phyloP scores from a whole-genome alignment of 1,284 basidiomycete species.

The Neolentinus lepideus region DNA sequence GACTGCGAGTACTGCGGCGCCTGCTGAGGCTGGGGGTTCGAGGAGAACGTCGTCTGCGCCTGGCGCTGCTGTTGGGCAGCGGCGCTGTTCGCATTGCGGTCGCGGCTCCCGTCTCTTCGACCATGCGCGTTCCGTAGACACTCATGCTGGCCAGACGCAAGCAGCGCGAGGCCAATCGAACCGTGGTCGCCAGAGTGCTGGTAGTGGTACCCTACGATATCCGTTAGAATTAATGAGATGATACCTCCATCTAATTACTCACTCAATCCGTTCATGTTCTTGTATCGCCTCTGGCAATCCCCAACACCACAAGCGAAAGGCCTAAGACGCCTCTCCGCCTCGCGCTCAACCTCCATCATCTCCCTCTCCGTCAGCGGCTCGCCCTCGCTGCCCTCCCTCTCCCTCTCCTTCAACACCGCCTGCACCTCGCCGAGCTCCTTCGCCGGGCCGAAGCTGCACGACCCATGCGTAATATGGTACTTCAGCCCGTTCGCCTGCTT shows the following conservation, averaged over 20 bases:
- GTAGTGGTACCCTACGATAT: constrained; percentile 77
- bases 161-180: constrained; percentile 74
- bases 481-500: constrained; percentile 97
- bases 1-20: not conserved
- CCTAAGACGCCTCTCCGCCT: constrained; percentile 73
- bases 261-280: constrained; percentile 94
- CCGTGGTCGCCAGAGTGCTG: constrained; percentile 96
- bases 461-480: constrained; percentile 93
- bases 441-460: constrained; percentile 86
- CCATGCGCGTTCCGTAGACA: constrained; percentile 28
- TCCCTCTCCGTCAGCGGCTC: constrained; percentile 57
- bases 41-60: not conserved
- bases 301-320: constrained; percentile 88
- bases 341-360: constrained; percentile 67
- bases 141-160: constrained; percentile 82
- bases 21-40: not conserved
- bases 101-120: constrained; percentile 4
- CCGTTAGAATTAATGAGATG: constrained; percentile 2
- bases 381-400: constrained; percentile 19
- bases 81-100: constrained; percentile 5
- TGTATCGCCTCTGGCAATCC: constrained; percentile 92
- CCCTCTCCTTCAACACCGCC: constrained; percentile 57
- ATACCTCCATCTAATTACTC: no score
- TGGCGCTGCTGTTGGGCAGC: constrained; percentile 10
- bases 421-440: constrained; percentile 72